These are phyloP conservation scores for Epichloe coenophiala DNA, from an alignment of 2,329 filamentous ascomycete species.

Conservation along the genomic window DNA sequence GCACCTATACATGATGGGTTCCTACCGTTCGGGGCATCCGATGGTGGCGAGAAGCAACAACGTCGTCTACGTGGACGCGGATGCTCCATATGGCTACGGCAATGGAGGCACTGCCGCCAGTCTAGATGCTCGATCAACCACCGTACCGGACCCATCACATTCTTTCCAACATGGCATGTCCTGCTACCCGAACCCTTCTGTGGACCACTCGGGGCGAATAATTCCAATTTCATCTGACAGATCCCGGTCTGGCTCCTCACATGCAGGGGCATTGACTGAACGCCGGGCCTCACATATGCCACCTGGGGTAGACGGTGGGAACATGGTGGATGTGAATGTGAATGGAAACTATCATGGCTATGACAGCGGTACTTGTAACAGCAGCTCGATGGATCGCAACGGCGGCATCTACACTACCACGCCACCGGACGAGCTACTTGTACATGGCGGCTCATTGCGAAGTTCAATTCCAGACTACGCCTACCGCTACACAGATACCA, in stretches of 20 bases:
- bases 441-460: constrained; percentile 7
- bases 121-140: constrained; percentile 9
- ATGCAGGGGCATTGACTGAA: not conserved
- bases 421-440: constrained; percentile 6
- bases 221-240: not conserved
- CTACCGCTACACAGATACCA: constrained; percentile 19
- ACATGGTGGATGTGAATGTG: not conserved
- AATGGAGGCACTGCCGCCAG: constrained; percentile 6
- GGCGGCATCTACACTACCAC: constrained; percentile 8
- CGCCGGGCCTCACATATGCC: not conserved
- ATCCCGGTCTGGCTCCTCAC: not conserved
- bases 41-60: constrained; percentile 8
- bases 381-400: not conserved
- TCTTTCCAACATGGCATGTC: constrained; percentile 11
- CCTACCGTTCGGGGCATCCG: constrained; percentile 13
- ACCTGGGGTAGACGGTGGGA: not conserved
- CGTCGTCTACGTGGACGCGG: constrained; percentile 15
- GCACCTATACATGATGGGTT: constrained; percentile 13
- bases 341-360: constrained; percentile 1
- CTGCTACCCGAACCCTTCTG: constrained; percentile 4
- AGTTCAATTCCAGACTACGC: constrained; percentile 12
- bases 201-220: not conserved
- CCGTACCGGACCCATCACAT: constrained; percentile 7
- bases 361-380: not conserved
- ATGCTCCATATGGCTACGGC: constrained; percentile 15